phyloP scores from a whole-genome alignment of 2,329 filamentous ascomycete genomes.

The Hypoxylon sp. region DNA sequence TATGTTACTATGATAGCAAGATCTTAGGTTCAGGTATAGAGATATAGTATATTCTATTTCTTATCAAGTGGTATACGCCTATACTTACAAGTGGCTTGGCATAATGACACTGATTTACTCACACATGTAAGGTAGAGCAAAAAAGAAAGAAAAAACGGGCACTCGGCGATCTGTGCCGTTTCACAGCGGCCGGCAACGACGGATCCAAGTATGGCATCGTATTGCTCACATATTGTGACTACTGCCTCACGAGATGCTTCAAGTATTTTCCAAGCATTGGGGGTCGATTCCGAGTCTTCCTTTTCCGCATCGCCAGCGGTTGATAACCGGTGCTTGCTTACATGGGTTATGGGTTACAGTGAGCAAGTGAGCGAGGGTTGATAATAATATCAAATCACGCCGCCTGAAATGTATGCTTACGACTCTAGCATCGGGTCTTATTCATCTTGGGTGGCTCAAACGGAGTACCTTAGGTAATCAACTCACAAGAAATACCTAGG shows the following conservation, averaged over 20 bases:
- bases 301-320: slow-evolving; percentile 12
- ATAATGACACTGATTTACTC: slow-evolving; percentile 18
- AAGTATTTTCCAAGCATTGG: slow-evolving; percentile 29
- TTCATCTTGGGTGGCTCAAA: slow-evolving; percentile 7
- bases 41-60: not conserved
- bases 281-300: slow-evolving; percentile 34
- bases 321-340: slow-evolving; percentile 27
- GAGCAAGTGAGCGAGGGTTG: slow-evolving; percentile 1
- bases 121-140: not conserved
- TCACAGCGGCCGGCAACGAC: slow-evolving; percentile 29
- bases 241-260: slow-evolving; percentile 20
- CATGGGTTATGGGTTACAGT: slow-evolving; percentile 16
- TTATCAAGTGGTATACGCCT: slow-evolving; percentile 2
- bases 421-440: slow-evolving; percentile 11
- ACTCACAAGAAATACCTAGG: not conserved
- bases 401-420: slow-evolving; percentile 14
- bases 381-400: slow-evolving; percentile 8
- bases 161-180: slow-evolving; percentile 32
- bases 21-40: not conserved
- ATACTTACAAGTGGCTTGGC: slow-evolving; percentile 24
- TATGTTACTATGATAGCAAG: not conserved
- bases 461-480: not conserved
- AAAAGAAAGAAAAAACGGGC: slow-evolving; percentile 17
- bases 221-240: slow-evolving; percentile 27
- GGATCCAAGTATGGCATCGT: slow-evolving; percentile 22